Conservation (phyloP, 2,329 filamentous ascomycete genomes). For the Hypomyces perniciosus region DNA sequence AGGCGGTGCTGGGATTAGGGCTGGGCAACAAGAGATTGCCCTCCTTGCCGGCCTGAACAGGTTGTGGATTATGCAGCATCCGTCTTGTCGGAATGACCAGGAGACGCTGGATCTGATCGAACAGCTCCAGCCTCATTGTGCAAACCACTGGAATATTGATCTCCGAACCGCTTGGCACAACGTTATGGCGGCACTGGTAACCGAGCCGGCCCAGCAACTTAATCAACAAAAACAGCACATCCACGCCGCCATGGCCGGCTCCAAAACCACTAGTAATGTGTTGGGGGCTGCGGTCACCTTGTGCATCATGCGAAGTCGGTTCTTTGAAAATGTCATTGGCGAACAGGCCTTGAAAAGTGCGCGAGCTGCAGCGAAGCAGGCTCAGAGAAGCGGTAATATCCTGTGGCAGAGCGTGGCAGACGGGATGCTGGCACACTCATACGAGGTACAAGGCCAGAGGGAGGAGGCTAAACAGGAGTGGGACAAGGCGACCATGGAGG, state of each 20-base stretch:
- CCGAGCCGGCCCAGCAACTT: constrained; percentile 58
- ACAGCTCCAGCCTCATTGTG: constrained; percentile 61
- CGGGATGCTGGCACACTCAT: constrained; percentile 69
- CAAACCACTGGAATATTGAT: constrained; percentile 64
- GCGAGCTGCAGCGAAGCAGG: constrained; percentile 61
- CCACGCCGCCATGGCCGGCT: constrained; percentile 63
- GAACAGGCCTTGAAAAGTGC: constrained; percentile 74
- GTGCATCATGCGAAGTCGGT: constrained; percentile 75
- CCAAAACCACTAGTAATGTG: constrained; percentile 64
- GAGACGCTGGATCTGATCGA: constrained; percentile 57
- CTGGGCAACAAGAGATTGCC: constrained; percentile 56
- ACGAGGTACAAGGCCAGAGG: constrained; percentile 63
- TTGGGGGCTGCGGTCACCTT: constrained; percentile 79
- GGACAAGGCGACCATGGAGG: constrained; percentile 37
- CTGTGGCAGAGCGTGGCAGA: constrained; percentile 77
- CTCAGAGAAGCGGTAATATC: constrained; percentile 62
- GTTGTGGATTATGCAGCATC: constrained; percentile 66
- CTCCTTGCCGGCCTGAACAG: constrained; percentile 63
- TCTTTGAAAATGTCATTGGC: constrained; percentile 78
- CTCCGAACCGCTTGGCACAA: constrained; percentile 74
- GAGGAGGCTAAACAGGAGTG: constrained; percentile 36
- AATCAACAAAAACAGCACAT: constrained; percentile 75
- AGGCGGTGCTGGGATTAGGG: constrained; percentile 33
- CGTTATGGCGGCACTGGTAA: constrained; percentile 61
- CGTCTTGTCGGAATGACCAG: constrained; percentile 49